Evolutionary conservation across 2,329 filamentous ascomycete species (phyloP).

Genomic region (Phyllosticta citrichinensis): DNA sequence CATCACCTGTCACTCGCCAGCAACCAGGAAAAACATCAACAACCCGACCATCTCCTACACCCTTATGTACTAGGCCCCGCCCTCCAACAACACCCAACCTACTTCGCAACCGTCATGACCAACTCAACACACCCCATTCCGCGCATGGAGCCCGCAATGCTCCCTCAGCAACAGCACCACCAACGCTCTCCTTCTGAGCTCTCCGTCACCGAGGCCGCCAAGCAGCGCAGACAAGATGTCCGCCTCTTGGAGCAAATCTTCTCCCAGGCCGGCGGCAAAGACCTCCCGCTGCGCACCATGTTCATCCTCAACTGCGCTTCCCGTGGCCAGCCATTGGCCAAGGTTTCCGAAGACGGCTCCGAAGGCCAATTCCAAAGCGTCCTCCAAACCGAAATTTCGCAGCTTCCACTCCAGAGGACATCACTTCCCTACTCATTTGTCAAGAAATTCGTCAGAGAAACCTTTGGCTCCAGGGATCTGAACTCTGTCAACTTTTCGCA

Average conservation of each 20-base stretch:
- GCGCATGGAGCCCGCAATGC: slow-evolving; percentile 2
- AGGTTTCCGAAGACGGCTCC: slow-evolving; percentile 25
- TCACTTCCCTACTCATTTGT: slow-evolving; percentile 54
- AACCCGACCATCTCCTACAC: neutral
- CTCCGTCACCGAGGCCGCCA: slow-evolving; percentile 15
- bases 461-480: slow-evolving; percentile 30
- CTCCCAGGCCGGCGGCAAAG: slow-evolving; percentile 49
- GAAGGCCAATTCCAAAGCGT: slow-evolving; percentile 36
- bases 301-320: slow-evolving; percentile 55
- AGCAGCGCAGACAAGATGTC: slow-evolving; percentile 4
- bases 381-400: slow-evolving; percentile 47
- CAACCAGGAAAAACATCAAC: neutral
- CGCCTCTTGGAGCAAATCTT: slow-evolving; percentile 43
- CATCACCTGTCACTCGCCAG: neutral
- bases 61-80: slow-evolving; percentile 3
- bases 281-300: slow-evolving; percentile 58
- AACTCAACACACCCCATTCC: slow-evolving; percentile 4
- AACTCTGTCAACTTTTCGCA: slow-evolving; percentile 55
- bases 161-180: slow-evolving; percentile 2
- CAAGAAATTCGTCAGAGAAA: slow-evolving; percentile 45
- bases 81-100: neutral
- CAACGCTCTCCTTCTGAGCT: slow-evolving; percentile 26
- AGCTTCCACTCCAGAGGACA: slow-evolving; percentile 49
- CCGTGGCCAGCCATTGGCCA: slow-evolving; percentile 31
- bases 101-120: slow-evolving; percentile 6